Percentiles rank a stretch among this genome's conserved stretches.
Conservation (phyloP, 176 grass and related monocot species). For the Dendrocalamus sinicus region DNA sequence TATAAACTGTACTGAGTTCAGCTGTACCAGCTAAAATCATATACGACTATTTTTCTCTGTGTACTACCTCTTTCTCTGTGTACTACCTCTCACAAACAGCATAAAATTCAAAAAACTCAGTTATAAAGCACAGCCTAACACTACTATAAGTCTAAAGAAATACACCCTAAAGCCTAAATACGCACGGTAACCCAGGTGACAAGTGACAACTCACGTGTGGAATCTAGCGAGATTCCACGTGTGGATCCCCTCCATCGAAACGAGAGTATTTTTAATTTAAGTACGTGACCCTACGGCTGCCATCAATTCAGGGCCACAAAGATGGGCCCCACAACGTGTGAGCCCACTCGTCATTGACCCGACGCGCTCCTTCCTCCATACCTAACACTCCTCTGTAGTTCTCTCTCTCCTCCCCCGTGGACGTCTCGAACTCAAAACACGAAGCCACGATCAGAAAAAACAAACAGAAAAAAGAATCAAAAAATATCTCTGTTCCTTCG, state of each 20-base stretch:
- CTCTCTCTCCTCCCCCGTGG: neutral
- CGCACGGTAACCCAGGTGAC: neutral
- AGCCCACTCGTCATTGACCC: constrained; percentile 35
- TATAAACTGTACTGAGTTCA: no score
- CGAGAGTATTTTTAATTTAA: neutral
- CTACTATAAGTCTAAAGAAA: no score
- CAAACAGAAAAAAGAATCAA: neutral
- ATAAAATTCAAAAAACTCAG: no score
- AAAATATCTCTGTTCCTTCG: constrained; percentile 34
- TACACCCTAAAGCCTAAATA: neutral
- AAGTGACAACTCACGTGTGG: neutral
- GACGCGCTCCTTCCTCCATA: neutral
- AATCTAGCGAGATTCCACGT: constrained; percentile 32
- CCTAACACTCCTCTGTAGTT: neutral
- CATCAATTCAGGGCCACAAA: rapidly evolving
- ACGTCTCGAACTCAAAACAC: constrained; percentile 22
- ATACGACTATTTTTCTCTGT: no score
- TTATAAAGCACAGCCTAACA: no score
- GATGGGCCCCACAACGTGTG: neutral
- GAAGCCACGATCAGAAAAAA: neutral
- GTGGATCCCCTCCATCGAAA: neutral
- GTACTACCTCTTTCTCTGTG: no score
- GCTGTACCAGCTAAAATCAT: rapidly evolving
- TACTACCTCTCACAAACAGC: no score
- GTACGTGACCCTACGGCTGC: constrained; percentile 28